These are phyloP conservation scores for Coffea eugenioides DNA, from an alignment of 257 asterid genomes.

Conservation along the genomic window DNA sequence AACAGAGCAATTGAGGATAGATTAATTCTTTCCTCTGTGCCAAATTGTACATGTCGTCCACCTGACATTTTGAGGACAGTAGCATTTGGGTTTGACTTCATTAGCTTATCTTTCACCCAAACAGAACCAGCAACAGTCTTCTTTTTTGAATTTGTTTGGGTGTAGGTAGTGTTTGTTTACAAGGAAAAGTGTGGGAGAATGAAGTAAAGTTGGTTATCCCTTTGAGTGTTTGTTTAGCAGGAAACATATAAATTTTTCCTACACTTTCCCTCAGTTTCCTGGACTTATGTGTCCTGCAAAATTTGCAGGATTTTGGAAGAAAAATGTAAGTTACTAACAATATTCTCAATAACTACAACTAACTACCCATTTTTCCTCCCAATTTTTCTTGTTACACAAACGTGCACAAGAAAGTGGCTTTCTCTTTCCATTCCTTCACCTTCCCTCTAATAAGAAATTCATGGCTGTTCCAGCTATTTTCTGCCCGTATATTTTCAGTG, in stretches of 20 bases:
- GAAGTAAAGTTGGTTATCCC: too few species aligned
- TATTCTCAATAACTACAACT: too few species aligned
- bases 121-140: background rate
- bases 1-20: background rate
- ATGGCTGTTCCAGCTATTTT: background rate
- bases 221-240: too few species aligned
- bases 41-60: background rate
- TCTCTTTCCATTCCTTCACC: too few species aligned
- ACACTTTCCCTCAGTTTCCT: too few species aligned
- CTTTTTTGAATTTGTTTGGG: background rate
- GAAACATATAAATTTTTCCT: too few species aligned
- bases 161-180: background rate
- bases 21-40: background rate
- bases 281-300: too few species aligned
- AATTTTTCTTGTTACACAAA: too few species aligned
- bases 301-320: too few species aligned
- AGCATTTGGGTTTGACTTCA: background rate
- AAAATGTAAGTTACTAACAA: too few species aligned
- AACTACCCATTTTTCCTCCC: too few species aligned
- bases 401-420: background rate
- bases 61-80: background rate
- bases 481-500: background rate
- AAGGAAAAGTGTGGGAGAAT: too few species aligned
- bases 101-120: background rate
- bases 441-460: background rate